Evolutionary conservation across 2,329 filamentous ascomycete genomes (phyloP), one percentile per base, ranked within the genome.

Genomic region (Cladobotryum mycophilum): DNA sequence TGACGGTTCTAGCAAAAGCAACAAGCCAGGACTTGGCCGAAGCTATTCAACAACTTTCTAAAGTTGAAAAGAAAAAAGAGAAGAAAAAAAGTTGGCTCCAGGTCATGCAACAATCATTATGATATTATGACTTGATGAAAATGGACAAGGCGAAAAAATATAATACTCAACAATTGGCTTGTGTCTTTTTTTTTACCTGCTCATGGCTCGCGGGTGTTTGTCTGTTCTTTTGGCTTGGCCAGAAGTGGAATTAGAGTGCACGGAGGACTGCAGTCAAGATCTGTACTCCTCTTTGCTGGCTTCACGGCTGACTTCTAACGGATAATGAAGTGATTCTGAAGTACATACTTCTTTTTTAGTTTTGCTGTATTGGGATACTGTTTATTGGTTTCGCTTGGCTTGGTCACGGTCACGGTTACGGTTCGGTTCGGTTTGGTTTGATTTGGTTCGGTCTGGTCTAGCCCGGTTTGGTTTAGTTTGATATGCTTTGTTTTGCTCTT

Each of bases 11-110:
- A 53, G 41, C 9, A 49, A 17, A 33, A 45, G 49, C 50, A 59
- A 49, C 43, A 67, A 66, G 40, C 64, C 63, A 15, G 48, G 55
- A 5, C 44, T 67, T 12, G 59, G 60, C 35, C 61, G 65, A 56
- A 67, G 64, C 55, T 66, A 59, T 41, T 60, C 65, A 15, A 67
- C 63, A 25, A 54, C 57, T 44, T 68, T 67, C 48, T 67, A 55
- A 50, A 17, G 9, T 38, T 6, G 13, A 38, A 38, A 11, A 38
- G 15, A 40, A 6, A 5, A 40, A 40, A 40, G 15, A 40, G 15
- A 14, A n/a, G 14, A 40, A 40, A 40, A 40, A n/a, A 40, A n/a
- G 14, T 15, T 15, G 13, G 17, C 15, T 2, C 36, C 36, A 38
- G 36, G 36, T 41, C 42, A 40, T 17, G 35, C 25, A 40, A 41